These are phyloP conservation scores for Pseudopithomyces chartarum DNA, from an alignment of 2,329 filamentous ascomycete genomes.

Conservation along the genomic window DNA sequence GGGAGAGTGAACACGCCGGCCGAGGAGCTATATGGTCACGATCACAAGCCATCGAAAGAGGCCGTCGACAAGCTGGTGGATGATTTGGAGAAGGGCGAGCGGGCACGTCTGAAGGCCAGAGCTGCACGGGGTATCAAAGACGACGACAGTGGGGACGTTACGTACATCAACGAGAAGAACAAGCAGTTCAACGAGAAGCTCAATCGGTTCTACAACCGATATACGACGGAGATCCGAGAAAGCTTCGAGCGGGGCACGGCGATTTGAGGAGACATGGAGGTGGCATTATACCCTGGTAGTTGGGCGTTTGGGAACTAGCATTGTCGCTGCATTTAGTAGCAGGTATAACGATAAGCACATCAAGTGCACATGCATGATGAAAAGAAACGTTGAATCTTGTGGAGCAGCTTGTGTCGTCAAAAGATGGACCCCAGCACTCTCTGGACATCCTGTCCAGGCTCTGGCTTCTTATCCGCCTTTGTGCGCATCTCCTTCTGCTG, in stretches of 20 bases:
- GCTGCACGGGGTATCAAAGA: constrained; percentile 73
- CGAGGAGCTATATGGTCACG: constrained; percentile 77
- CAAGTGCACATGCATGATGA: constrained; percentile 5
- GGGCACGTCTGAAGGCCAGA: constrained; percentile 82
- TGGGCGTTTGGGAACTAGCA: constrained; percentile 7
- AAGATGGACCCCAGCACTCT: constrained; percentile 46
- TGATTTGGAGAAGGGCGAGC: constrained; percentile 87
- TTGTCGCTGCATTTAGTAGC: not conserved
- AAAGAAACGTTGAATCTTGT: not conserved
- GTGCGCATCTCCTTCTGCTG: constrained; percentile 65
- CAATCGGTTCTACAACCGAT: constrained; percentile 96
- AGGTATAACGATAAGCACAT: not conserved
- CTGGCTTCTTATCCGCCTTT: constrained; percentile 39
- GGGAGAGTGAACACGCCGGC: constrained; percentile 90
- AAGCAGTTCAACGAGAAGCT: constrained; percentile 99
- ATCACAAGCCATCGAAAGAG: constrained; percentile 85
- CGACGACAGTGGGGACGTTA: constrained; percentile 89
- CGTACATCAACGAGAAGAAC: constrained; percentile 99
- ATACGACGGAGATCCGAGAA: constrained; percentile 94
- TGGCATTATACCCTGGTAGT: constrained; percentile 32
- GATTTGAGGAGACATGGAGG: constrained; percentile 61
- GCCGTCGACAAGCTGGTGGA: constrained; percentile 86
- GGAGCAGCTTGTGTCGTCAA: constrained; percentile 12
- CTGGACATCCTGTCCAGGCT: constrained; percentile 36
- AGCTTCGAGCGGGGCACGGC: constrained; percentile 97